phyloP scores from a whole-genome alignment of 2,329 filamentous ascomycete species.

The Coniella vitis region DNA sequence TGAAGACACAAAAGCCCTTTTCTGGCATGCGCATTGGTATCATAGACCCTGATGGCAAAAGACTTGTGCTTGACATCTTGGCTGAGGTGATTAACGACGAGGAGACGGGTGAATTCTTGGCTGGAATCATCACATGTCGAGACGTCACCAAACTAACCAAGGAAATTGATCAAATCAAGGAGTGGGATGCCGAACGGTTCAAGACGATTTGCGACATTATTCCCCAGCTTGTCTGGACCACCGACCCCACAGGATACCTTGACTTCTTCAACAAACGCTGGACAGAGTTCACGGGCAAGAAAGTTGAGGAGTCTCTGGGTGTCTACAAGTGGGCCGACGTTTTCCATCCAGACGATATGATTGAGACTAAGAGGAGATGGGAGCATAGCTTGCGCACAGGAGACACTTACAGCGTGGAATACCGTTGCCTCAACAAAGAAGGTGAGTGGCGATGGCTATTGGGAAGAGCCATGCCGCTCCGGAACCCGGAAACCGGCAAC shows the following conservation, averaged over 20 bases:
- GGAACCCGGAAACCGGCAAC: conserved; percentile 55
- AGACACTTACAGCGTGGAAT: conserved; percentile 63
- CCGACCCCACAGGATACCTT: conserved; percentile 55
- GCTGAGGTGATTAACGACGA: conserved; percentile 64
- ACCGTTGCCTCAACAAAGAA: conserved; percentile 58
- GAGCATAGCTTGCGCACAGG: conserved; percentile 57
- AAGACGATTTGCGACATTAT: conserved; percentile 69
- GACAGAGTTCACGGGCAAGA: conserved; percentile 71
- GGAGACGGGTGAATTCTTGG: conserved; percentile 63
- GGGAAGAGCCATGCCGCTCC: conserved; percentile 62
- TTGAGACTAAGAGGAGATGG: conserved; percentile 51
- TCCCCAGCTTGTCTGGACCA: conserved; percentile 69
- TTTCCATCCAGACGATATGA: conserved; percentile 66
- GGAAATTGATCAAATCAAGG: conserved; percentile 61
- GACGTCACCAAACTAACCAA: conserved; percentile 66
- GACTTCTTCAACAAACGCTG: conserved; percentile 75
- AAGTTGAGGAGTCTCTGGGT: conserved; percentile 55
- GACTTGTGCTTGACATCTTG: conserved; percentile 55
- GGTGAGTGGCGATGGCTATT: conserved; percentile 77
- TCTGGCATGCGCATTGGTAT: conserved; percentile 56
- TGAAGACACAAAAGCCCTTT: conserved; percentile 55
- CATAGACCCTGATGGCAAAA: conserved; percentile 44
- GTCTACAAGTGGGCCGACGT: conserved; percentile 50
- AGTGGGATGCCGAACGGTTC: conserved; percentile 67
- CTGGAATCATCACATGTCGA: conserved; percentile 63